Evolutionary conservation across 345 rosid species (phyloP).

Genomic region (Aquilaria yunnanensis): DNA sequence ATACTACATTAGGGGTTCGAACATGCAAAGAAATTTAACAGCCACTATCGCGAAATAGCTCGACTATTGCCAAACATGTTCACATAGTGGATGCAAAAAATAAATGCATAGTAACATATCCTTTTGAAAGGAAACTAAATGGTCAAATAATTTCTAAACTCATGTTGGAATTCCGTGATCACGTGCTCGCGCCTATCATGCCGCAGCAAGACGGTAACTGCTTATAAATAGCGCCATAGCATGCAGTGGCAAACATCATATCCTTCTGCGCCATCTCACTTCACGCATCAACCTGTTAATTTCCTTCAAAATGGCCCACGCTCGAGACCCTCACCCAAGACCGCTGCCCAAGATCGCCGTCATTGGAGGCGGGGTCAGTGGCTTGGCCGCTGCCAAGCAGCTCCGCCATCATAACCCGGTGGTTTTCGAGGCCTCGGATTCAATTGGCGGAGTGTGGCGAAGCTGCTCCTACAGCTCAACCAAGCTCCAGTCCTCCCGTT

Average conservation of each 20-base stretch:
- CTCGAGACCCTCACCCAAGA: slow-evolving; percentile 11
- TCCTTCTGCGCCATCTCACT: not conserved
- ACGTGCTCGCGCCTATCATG: too few relatives aligned
- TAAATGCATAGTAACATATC: too few relatives aligned
- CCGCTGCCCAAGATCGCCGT: slow-evolving; percentile 56
- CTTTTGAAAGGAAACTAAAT: too few relatives aligned
- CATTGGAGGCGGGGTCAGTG: slow-evolving; percentile 88
- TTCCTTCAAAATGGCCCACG: slow-evolving; percentile 12
- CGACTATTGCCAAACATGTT: too few relatives aligned
- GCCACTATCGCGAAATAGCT: too few relatives aligned
- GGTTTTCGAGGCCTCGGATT: slow-evolving; percentile 72
- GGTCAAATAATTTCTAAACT: too few relatives aligned
- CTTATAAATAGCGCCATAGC: slow-evolving; percentile 24
- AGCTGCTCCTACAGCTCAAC: slow-evolving; percentile 72
- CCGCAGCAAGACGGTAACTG: too few relatives aligned
- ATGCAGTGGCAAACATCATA: too few relatives aligned
- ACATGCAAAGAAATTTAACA: slow-evolving; percentile 22
- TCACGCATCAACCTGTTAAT: not conserved
- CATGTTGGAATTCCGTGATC: too few relatives aligned
- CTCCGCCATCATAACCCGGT: slow-evolving; percentile 54
- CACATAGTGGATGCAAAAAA: too few relatives aligned
- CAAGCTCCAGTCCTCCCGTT: slow-evolving; percentile 68
- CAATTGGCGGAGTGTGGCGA: slow-evolving; percentile 90
- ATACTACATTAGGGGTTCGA: slow-evolving; percentile 5
- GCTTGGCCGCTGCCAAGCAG: slow-evolving; percentile 75